Evolutionary conservation across 2,329 filamentous ascomycete species (phyloP), one percentile per base, ranked within the genome.

Genomic region (Coniochaeta sp.): DNA sequence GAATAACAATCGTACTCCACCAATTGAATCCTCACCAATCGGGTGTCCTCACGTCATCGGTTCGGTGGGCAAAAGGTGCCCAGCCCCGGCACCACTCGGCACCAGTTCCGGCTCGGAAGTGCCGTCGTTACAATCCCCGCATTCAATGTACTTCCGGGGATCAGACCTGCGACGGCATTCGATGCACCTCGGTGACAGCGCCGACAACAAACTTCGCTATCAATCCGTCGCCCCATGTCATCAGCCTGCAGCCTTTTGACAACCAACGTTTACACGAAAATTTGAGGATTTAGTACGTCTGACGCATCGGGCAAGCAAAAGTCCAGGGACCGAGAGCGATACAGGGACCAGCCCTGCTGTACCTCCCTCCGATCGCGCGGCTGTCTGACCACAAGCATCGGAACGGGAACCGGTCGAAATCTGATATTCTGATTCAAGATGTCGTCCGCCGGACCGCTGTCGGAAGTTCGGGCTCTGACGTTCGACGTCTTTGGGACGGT

Each of bases 401-500:
- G 4, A 26, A 14, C 20, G 38, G 38, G 14, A 14, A 9, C 20
- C 22, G 38, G 18, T 24, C 26, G 12, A 26, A 13, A 1, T 38
- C 16, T 13, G 18, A 26, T 5, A 9, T 24, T 42, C n/a, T n/a
- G n/a, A n/a, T n/a, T n/a, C n/a, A n/a, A n/a, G n/a, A 32, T 32
- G 30, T 9, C 30, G 45, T 2, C 24, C 26, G 28, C 5, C 14
- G 13, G n/a, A 49, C n/a, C 33, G 27, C 42, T 51, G 26, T 24
- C 51, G 18, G 55, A 61, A 26, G 60, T 80, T 56, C 81, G 82
- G 57, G 86, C 79, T 7, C 71, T 91, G 30, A 75, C 84, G 51
- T 90, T 89, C 62, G 87, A 91, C 68, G 79, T 90, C 60, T 91
- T 91, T 66, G 87, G 87, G 58, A 94, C 89, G 1, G 82, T 85